phyloP scores from a whole-genome alignment of 2,329 filamentous ascomycete genomes.

The Aspergillus caelatus region DNA sequence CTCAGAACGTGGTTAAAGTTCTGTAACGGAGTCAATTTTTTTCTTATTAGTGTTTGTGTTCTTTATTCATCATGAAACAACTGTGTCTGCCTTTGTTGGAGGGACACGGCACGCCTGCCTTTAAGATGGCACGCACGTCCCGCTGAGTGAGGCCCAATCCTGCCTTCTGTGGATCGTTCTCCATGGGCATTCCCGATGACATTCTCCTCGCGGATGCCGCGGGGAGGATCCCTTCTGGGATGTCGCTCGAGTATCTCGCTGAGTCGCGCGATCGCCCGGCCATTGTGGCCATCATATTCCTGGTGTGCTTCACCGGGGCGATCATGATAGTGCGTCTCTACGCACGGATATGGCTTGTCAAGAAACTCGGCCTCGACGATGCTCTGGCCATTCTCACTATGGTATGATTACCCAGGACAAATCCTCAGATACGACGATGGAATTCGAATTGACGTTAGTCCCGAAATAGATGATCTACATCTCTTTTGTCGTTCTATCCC shows the following conservation, averaged over 20 bases:
- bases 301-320: conserved; percentile 31
- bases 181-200: conserved; percentile 30
- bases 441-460: conserved; percentile 1
- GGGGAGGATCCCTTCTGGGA: conserved; percentile 28
- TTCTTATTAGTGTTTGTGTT: background rate
- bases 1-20: background rate
- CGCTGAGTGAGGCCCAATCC: conserved; percentile 9
- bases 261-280: conserved; percentile 30
- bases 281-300: conserved; percentile 32
- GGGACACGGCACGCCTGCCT: background rate
- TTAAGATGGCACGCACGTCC: conserved; percentile 6
- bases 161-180: conserved; percentile 10
- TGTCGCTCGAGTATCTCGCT: conserved; percentile 31
- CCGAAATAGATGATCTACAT: conserved; percentile 38
- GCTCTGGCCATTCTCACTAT: conserved; percentile 51
- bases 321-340: conserved; percentile 49
- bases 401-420: conserved; percentile 35
- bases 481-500: conserved; percentile 46
- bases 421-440: background rate
- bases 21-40: background rate
- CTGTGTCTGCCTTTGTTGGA: background rate
- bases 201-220: conserved; percentile 31
- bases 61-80: background rate
- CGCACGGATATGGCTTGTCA: conserved; percentile 49
- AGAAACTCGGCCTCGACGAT: conserved; percentile 51